A percentile compares a stretch with the other conserved stretches of the same genome.
Evolutionary conservation across 2,329 filamentous ascomycete genomes (phyloP).

Genomic region (Aspergillus sp.): DNA sequence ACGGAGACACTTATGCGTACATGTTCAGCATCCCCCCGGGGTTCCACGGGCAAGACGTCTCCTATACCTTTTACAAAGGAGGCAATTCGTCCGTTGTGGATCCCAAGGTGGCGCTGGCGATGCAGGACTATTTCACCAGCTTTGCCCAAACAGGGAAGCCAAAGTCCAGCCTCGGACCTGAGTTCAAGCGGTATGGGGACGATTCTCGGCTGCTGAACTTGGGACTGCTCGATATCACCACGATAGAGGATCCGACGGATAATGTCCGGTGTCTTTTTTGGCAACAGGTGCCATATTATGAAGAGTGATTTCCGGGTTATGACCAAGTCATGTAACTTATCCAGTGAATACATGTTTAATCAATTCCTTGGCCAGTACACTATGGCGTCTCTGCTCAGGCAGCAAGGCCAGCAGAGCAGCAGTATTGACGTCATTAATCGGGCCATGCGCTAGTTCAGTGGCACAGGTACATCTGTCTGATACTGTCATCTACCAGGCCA

Average conservation of each 20-base stretch:
- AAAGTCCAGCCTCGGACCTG: slow-evolving; percentile 26
- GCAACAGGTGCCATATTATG: slow-evolving; percentile 42
- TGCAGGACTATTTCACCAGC: slow-evolving; percentile 32
- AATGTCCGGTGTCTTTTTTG: slow-evolving; percentile 45
- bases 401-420: no score
- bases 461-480: no score
- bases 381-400: no score
- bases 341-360: no score
- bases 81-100: slow-evolving; percentile 25
- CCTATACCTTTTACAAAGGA: slow-evolving; percentile 44
- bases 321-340: no score
- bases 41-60: slow-evolving; percentile 44
- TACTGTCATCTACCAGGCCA: no score
- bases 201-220: slow-evolving; percentile 38
- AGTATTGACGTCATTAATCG: no score
- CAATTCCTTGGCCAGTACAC: no score
- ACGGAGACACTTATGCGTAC: slow-evolving; percentile 45
- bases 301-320: no score
- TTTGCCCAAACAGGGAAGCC: slow-evolving; percentile 28
- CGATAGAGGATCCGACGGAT: slow-evolving; percentile 37
- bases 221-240: slow-evolving; percentile 32
- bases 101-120: slow-evolving; percentile 20
- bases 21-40: slow-evolving; percentile 45
- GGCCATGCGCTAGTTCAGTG: no score
- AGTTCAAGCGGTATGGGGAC: slow-evolving; percentile 40